These are phyloP conservation scores for Dactylellina cionopaga DNA, from an alignment of 2,329 filamentous ascomycete genomes.

Conservation along the genomic window DNA sequence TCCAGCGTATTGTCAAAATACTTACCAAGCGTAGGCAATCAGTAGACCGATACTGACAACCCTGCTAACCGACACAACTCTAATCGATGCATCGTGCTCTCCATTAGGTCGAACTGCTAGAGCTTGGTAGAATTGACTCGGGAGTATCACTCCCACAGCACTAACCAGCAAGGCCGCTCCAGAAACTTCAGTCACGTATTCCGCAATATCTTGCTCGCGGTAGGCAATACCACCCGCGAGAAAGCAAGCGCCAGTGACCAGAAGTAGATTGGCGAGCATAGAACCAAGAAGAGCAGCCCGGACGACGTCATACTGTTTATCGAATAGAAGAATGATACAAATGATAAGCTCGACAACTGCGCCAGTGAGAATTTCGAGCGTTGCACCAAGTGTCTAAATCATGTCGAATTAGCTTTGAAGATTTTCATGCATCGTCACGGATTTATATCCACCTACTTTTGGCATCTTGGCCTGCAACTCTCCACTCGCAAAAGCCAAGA, in stretches of 20 bases:
- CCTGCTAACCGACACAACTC: constrained; percentile 33
- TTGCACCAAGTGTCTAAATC: constrained; percentile 72
- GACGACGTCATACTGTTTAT: constrained; percentile 73
- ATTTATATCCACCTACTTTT: no score
- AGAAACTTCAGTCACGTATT: constrained; percentile 50
- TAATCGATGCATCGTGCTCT: constrained; percentile 13
- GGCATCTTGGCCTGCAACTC: constrained; percentile 40
- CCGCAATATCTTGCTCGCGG: constrained; percentile 43
- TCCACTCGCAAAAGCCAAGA: constrained; percentile 33
- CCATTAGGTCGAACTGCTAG: constrained; percentile 17
- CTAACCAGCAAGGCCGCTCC: constrained; percentile 44
- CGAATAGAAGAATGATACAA: constrained; percentile 77
- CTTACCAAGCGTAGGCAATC: constrained; percentile 38
- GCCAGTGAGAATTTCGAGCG: constrained; percentile 73
- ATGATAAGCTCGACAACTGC: constrained; percentile 83
- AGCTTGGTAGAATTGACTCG: constrained; percentile 50
- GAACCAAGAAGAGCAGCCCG: constrained; percentile 85
- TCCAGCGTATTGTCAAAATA: neutral
- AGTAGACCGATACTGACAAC: constrained; percentile 41
- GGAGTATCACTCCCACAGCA: constrained; percentile 44
- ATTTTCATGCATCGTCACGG: no score
- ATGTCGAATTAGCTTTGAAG: constrained; percentile 66
- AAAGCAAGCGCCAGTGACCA: constrained; percentile 83
- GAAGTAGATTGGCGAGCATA: constrained; percentile 80
- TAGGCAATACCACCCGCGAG: constrained; percentile 73